These are phyloP conservation scores for Sphaerostilbella broomeana DNA, from an alignment of 2,329 filamentous ascomycete genomes.

Conservation along the genomic window DNA sequence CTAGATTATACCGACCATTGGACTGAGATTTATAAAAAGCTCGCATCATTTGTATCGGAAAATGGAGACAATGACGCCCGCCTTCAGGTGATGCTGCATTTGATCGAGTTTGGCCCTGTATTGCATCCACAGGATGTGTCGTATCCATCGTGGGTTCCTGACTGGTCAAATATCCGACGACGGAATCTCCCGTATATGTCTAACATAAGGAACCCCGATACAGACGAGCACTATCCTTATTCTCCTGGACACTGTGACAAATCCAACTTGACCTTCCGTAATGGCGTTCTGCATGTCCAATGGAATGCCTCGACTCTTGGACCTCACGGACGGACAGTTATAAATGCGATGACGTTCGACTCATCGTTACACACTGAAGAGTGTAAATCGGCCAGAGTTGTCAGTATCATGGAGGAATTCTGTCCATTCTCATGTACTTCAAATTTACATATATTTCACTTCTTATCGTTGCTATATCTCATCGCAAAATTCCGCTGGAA, in stretches of 20 bases:
- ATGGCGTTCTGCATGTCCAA: slow-evolving; percentile 1
- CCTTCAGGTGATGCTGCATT: slow-evolving; percentile 7
- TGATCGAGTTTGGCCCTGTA: slow-evolving; percentile 9
- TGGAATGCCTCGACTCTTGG: slow-evolving; percentile 2
- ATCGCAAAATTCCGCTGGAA: slow-evolving; percentile 1
- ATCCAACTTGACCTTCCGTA: not conserved
- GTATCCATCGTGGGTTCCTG: slow-evolving; percentile 10
- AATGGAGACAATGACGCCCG: not conserved
- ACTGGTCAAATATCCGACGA: slow-evolving; percentile 8
- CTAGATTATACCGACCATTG: slow-evolving; percentile 2
- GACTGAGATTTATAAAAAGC: not conserved
- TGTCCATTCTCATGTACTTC: not conserved
- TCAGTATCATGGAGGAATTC: not conserved
- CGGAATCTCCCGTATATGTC: slow-evolving; percentile 3
- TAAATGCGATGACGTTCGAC: slow-evolving; percentile 2
- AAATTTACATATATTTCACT: not conserved
- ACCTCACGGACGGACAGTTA: not conserved
- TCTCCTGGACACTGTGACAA: slow-evolving; percentile 2
- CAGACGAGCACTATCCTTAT: slow-evolving; percentile 4
- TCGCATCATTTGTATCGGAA: not conserved
- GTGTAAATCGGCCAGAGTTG: not conserved
- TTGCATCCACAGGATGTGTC: not conserved
- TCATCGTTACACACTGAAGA: not conserved
- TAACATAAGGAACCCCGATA: slow-evolving; percentile 5
- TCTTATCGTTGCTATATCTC: not conserved